Base-by-base conservation (phyloP, 805 yeast species). In the Ogataea ganodermae region DNA sequence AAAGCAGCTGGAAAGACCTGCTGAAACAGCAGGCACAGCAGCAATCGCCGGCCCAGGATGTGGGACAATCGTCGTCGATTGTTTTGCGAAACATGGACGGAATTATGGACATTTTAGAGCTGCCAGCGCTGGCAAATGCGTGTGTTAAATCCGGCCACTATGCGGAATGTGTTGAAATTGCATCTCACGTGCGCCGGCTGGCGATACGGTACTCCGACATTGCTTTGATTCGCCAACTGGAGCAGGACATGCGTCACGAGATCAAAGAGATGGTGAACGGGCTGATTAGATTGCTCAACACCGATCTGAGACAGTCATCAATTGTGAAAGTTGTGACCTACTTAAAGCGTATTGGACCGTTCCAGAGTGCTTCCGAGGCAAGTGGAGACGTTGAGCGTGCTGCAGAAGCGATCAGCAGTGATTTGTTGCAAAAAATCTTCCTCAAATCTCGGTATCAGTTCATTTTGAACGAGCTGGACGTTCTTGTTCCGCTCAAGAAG, bases 61-160 rank as follows among this genome's bases (percentile, higher is more conserved):
- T 37, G 13, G 27, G 26, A 3, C 53, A 46, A 42, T 57, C 63
- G 13, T 57, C 63, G 12, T 73, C 74, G 2, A 53, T 59, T 3
- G 75, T 84, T 23, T 67, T 83, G 35, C 74, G 75, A 40, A 84
- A 86, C 55, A 76, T 89, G 59, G 90, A 84, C 51, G 79, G 82
- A 32, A 73, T 91, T 9, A 76, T 85, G 50, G 96, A 88, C 57
- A 76, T 91, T 8, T 70, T 92, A 55, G 96, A 89, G 60, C 69
- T 94, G 27, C 97, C 99, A 1, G 76, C 95, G 1, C 65, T 92
- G 40, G 83, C 92, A 27, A 76, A 83, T 40, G 81, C 91, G n/a
- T 89, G 97, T 66, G 88, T 91, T 9, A 74, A 80, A 40, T 84
- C 86, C 39, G 96, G 96, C 0, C 87, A 86, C 59, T 94, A 91